Base-by-base conservation (phyloP, 352 stramenopile species). In the Phytophthora pini region DNA sequence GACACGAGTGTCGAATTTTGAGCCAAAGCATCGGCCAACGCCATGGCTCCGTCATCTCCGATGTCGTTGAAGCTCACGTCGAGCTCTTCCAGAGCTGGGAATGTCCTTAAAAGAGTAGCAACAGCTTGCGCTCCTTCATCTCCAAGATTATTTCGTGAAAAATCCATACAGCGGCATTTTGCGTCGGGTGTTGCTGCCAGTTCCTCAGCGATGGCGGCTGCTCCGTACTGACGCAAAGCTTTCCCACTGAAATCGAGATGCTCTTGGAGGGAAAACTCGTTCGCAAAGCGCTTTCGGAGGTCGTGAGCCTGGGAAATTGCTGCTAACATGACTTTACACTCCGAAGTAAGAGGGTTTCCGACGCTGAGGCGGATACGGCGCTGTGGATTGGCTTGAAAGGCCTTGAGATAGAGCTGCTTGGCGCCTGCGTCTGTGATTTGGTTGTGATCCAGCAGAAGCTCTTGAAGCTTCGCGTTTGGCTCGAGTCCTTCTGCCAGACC, bases 21-120 rank as follows among this genome's bases (percentile, higher is more conserved):
- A 2, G 26, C 38, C 11, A 93, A 44, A 9, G 77, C 75, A 13
- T 87, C 69, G 1, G 74, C 80, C 1, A 93, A 40, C 2, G 52
- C 72, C 10, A 63, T 43, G 1, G 73, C 77, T 9, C 84, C 84
- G 17, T 49, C 39, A 56, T 93, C 79, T 1, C 80, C 79, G 57
- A 93, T 90, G 52, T 84, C 79, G 54, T 93, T 93, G 57, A 87
- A 84, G 57, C 84, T 90, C 22, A 93, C n/a, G 38, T 92, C 77
- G 6, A 93, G 61, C 8, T 76, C 73, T 27, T 70, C 63, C 3
- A 93, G 61, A 1, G 13, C 57, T 2, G 65, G 20, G 44, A 84
- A 85, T 0, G 49, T 22, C 4, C 58, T 41, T 4, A 93, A 46
- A 2, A 90, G 50, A 39, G 55, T 64, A 1, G 80, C 81, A 17